A percentile compares a stretch with the other conserved stretches of the same genome.
Evolutionary conservation across 2,329 filamentous ascomycete species (phyloP).

Genomic region (Botrytis medusae): DNA sequence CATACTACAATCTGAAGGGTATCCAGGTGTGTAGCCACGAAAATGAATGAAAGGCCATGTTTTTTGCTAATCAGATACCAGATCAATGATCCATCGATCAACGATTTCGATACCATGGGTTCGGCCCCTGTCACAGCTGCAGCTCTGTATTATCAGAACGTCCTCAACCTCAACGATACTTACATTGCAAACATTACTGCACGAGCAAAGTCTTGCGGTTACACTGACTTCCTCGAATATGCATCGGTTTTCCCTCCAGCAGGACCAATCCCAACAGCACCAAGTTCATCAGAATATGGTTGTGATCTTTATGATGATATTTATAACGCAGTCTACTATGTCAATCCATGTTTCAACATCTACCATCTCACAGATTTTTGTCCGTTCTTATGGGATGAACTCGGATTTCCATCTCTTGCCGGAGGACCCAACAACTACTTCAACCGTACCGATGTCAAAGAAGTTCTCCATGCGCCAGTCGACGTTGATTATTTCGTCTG

Average conservation of each 20-base stretch:
- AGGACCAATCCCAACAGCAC: slow-evolving; percentile 50
- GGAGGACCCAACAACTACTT: slow-evolving; percentile 59
- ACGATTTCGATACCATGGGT: slow-evolving; percentile 37
- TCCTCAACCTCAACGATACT: slow-evolving; percentile 54
- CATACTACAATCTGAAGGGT: slow-evolving; percentile 58
- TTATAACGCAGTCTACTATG: slow-evolving; percentile 48
- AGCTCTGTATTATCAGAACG: slow-evolving; percentile 49
- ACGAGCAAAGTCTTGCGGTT: slow-evolving; percentile 51
- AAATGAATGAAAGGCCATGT: not conserved
- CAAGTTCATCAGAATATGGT: slow-evolving; percentile 23
- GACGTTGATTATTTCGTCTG: slow-evolving; percentile 52
- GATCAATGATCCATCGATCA: slow-evolving; percentile 59
- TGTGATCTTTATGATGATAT: slow-evolving; percentile 44
- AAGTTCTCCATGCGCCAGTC: slow-evolving; percentile 57
- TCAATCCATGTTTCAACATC: slow-evolving; percentile 64
- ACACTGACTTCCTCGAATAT: slow-evolving; percentile 49
- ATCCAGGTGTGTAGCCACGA: slow-evolving; percentile 43
- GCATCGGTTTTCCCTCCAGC: slow-evolving; percentile 58
- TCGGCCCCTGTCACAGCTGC: slow-evolving; percentile 47
- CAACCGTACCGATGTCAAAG: slow-evolving; percentile 60
- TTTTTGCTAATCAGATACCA: not conserved
- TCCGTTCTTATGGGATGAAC: slow-evolving; percentile 35
- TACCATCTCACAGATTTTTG: slow-evolving; percentile 58
- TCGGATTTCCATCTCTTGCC: slow-evolving; percentile 49
- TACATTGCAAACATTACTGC: slow-evolving; percentile 49